These are phyloP conservation scores for Parastagonospora avenae DNA, from an alignment of 2,329 filamentous ascomycete genomes.

Conservation along the genomic window DNA sequence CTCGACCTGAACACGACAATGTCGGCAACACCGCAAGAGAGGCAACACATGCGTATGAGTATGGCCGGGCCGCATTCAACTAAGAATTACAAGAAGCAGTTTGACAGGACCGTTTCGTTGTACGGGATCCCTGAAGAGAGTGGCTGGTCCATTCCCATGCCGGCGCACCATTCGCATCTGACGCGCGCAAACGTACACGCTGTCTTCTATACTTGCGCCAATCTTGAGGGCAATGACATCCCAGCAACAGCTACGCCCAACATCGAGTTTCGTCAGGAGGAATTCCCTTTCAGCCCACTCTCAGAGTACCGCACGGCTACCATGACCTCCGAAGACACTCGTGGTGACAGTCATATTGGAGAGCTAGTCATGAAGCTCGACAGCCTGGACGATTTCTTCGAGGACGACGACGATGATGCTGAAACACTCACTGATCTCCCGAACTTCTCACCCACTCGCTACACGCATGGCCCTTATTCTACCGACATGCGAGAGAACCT, in stretches of 20 bases:
- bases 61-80: slow-evolving; percentile 86
- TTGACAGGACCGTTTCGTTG: slow-evolving; percentile 88
- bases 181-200: slow-evolving; percentile 93
- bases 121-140: slow-evolving; percentile 96
- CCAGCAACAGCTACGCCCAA: slow-evolving; percentile 77
- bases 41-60: slow-evolving; percentile 95
- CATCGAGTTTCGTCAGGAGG: slow-evolving; percentile 90
- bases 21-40: slow-evolving; percentile 78
- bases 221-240: slow-evolving; percentile 48
- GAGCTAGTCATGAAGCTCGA: slow-evolving; percentile 73
- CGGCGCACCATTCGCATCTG: slow-evolving; percentile 83
- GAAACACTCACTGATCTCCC: slow-evolving; percentile 40
- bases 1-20: slow-evolving; percentile 95
- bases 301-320: slow-evolving; percentile 77
- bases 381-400: slow-evolving; percentile 62
- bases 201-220: slow-evolving; percentile 90
- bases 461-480: slow-evolving; percentile 30
- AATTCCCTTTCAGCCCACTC: slow-evolving; percentile 78
- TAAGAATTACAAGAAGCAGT: slow-evolving; percentile 86
- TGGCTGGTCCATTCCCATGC: slow-evolving; percentile 94
- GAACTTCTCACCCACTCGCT: slow-evolving; percentile 40
- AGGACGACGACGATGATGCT: slow-evolving; percentile 48
- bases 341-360: slow-evolving; percentile 74
- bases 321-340: slow-evolving; percentile 86
- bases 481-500: slow-evolving; percentile 67